phyloP scores from a whole-genome alignment of 2,329 filamentous ascomycete species.

The Diaporthe sp. region DNA sequence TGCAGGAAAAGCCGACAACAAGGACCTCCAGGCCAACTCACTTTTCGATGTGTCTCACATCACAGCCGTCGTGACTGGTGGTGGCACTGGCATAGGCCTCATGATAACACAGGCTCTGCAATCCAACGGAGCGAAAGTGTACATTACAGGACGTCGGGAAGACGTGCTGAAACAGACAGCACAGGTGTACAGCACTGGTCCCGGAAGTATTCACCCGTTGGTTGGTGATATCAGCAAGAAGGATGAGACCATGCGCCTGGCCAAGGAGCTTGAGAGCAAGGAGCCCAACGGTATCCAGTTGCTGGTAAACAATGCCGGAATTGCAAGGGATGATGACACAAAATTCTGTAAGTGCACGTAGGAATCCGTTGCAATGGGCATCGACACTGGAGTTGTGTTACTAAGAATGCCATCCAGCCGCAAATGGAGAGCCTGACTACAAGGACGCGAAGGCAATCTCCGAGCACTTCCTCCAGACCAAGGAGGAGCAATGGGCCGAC shows the following conservation, averaged over 20 bases:
- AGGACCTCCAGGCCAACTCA: conserved; percentile 32
- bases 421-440: conserved; percentile 61
- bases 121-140: conserved; percentile 38
- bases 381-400: not conserved
- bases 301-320: conserved; percentile 66
- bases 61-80: conserved; percentile 38
- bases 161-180: conserved; percentile 33
- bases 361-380: no score
- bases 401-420: conserved; percentile 41
- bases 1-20: conserved; percentile 28
- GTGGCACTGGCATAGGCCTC: conserved; percentile 37
- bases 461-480: conserved; percentile 63
- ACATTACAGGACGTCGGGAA: conserved; percentile 34
- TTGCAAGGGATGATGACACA: conserved; percentile 66
- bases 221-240: conserved; percentile 53
- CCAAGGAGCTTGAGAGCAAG: conserved; percentile 64
- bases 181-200: conserved; percentile 33
- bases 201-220: not conserved
- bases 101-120: conserved; percentile 39
- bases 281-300: conserved; percentile 67
- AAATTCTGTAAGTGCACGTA: conserved; percentile 53
- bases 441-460: conserved; percentile 61
- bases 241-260: conserved; percentile 60
- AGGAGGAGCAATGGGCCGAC: conserved; percentile 61
- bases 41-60: conserved; percentile 40